Evolutionary conservation across 257 asterid species (phyloP), one percentile per base, ranked within the genome.

Genomic region (Galeopsis tetrahit): DNA sequence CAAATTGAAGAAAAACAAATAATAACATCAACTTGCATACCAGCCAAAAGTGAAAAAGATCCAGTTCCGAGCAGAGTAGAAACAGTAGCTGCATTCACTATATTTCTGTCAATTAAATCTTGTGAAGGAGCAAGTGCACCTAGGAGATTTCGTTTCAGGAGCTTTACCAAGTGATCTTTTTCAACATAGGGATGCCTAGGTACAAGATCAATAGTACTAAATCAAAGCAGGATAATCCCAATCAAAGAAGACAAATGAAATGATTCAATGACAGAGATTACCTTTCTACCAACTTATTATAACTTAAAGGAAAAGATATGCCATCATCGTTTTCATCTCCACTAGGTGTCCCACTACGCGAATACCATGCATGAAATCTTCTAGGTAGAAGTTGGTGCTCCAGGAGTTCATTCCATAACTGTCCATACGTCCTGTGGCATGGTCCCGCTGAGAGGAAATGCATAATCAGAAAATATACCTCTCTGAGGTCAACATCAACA

Each of bases 381-480:
- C 98, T 87, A 35, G 98, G 97, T 73, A 94, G 78, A 79, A 91
- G 98, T 84, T 91, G 97, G 87, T 91, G 89, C 85, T 94, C 98
- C 73, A 88, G 85, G 78, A 94, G 98, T 85, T 94, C 98, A 84
- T 89, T 91, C 98, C 96, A 89, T 68, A 94, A 78, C 82, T 91
- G 97, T 72, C 96, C 97, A 76, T 81, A 88, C 48, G 98, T 91
- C 77, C 92, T 85, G 85, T 88, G 97, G 81, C 96, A 89, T 55
- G 97, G 98, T 73, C 98, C 98, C 76, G 96, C 86, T 58, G 98
- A 94, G 71, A 94, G 86, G 82, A 94, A 94, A 88, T 94, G 98
- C 97, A 94, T 89, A 69, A 94, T 94, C 63, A 94, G 88, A 79
- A 93, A 91, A 81, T 89, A 91, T n/a, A 94, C 78, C 88, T 94